Evolutionary conservation across 192 early-diverging fungal genomes (phyloP), one percentile per base, ranked within the genome.

Genomic region (Borealophlyctis nickersoniae): DNA sequence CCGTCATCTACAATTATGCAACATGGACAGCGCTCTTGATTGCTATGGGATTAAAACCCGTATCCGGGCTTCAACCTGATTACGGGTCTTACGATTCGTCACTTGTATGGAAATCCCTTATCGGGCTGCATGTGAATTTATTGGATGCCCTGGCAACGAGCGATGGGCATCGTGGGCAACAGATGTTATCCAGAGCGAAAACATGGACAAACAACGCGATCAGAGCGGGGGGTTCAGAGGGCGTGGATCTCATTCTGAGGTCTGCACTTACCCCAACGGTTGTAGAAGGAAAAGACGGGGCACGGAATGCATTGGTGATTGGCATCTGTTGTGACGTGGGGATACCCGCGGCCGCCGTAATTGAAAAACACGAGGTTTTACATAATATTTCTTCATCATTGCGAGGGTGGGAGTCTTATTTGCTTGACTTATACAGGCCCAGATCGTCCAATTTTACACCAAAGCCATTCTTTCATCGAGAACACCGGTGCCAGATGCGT

Each of bases 11-110:
- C 74, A 67, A 63, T 63, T 73, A 35, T 49, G 39, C 73, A 31
- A 78, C 85, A 51, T 66, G 86, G 51, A 78, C 81, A 50, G 77
- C 80, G 13, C 61, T 77, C 49, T 77, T 87, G 14, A 83, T 89
- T 61, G 78, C 79, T 32, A 56, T 88, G 52, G 32, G 45, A 33
- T 4, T 60, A 49, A 57, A 66, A 70, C n/a, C 65, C 65, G 24
- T 45, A 49, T 28, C 69, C 70, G 9, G 50, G 4, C 16, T 49
- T 4, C 4, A 22, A 51, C 16, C 36, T 14, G 48, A 56, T 5
- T 3, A 0, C 39, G 73, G 0, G 55, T 36, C 36, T 32, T 45
- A 45, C 39, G 39, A 45, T 19, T 64, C 26, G 49, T 77, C 52
- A 51, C 34, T 50, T 23, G 58, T 68, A 1, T 64, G 69, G 36